A percentile compares a stretch with the other conserved stretches of the same genome.
Evolutionary conservation across 345 rosid species (phyloP).

Genomic region (Acer yangbiense): DNA sequence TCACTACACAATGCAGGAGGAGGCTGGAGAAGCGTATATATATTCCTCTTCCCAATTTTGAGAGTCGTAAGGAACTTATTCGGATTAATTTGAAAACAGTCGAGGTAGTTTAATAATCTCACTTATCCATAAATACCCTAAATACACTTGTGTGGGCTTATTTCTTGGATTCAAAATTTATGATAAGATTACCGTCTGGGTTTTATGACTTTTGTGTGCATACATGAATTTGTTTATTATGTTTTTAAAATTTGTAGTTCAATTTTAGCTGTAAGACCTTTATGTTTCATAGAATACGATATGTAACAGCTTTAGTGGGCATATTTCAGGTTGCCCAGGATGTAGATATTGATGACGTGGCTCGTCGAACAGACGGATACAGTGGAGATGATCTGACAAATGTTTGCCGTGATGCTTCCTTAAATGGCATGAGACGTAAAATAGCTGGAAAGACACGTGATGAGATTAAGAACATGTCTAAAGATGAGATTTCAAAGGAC

Average conservation of each 20-base stretch:
- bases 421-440: conserved; percentile 99
- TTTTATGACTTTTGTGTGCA: background rate
- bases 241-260: background rate
- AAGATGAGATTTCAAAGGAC: conserved; percentile 96
- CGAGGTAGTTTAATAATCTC: conserved; percentile 55
- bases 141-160: background rate
- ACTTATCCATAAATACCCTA: background rate
- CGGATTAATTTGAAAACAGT: conserved; percentile 94
- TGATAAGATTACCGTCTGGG: background rate
- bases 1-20: conserved; percentile 66
- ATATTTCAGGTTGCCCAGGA: conserved; percentile 76
- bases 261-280: background rate
- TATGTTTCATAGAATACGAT: background rate
- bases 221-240: background rate
- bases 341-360: conserved; percentile 90
- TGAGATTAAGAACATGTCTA: conserved; percentile 97
- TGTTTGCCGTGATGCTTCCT: conserved; percentile 95
- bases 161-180: background rate
- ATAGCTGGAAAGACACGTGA: conserved; percentile 98
- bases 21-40: conserved; percentile 98
- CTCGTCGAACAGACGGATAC: conserved; percentile 88
- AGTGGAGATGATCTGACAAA: conserved; percentile 99
- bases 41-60: conserved; percentile 97
- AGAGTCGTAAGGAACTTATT: conserved; percentile 97
- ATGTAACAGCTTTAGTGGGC: conserved; percentile 3